Evolutionary conservation across 1,284 basidiomycete species (phyloP).

Genomic region (Heterobasidion parviporum): DNA sequence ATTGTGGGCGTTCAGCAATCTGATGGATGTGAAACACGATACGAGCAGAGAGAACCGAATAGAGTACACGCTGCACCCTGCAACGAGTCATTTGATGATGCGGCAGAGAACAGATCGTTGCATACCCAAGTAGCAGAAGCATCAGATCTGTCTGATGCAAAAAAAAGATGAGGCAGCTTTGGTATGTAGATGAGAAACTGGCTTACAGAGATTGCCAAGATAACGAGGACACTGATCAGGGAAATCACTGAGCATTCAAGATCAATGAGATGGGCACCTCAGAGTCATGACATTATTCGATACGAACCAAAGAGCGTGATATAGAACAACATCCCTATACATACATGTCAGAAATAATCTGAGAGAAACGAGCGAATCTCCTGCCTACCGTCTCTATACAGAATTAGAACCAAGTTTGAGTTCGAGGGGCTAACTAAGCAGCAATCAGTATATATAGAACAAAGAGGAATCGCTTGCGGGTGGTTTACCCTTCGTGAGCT

Average conservation of each 20-base stretch:
- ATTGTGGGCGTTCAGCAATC: background rate
- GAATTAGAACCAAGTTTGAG: background rate
- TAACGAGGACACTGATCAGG: too few relatives aligned
- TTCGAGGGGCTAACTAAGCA: background rate
- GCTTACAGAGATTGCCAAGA: too few relatives aligned
- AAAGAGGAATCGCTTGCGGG: background rate
- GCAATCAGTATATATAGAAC: background rate
- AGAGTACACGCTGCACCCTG: background rate
- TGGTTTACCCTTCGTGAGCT: background rate
- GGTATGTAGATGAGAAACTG: too few relatives aligned
- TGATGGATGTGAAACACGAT: background rate
- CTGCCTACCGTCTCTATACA: background rate
- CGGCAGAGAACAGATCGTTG: background rate
- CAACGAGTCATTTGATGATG: background rate
- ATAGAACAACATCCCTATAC: background rate
- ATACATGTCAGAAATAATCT: background rate
- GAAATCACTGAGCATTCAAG: too few relatives aligned
- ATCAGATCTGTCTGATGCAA: background rate
- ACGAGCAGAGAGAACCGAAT: background rate
- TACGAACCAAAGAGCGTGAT: background rate
- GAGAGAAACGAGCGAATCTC: background rate
- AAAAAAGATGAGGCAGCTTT: background rate
- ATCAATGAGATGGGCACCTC: too few relatives aligned
- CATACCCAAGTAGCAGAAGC: background rate
- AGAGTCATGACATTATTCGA: too few relatives aligned